Base-by-base conservation (phyloP, 345 rosid genomes). In the Acer negundo region DNA sequence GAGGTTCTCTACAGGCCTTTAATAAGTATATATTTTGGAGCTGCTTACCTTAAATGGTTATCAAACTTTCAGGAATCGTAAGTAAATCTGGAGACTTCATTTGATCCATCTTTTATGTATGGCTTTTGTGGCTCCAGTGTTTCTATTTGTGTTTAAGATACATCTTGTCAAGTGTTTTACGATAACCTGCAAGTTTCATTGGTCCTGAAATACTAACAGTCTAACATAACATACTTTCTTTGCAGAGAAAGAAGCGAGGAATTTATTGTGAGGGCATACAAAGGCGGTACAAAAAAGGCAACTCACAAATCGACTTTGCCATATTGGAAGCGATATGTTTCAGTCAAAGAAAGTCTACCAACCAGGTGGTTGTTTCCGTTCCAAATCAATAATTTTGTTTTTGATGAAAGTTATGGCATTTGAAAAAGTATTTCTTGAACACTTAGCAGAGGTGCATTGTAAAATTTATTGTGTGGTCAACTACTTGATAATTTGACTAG, bases 221-320 rank as follows among this genome's bases (percentile, higher is more conserved):
- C 31, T 28, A 28, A 83, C 42, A 69, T 61, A 63, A 19, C 17
- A 51, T 15, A 20, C 42, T 74, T 61, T 66, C 40, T 81, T 78
- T 78, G 84, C 86, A 96, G 99, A 82, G 90, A 78, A 82, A 89
- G 97, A 86, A 86, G 90, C 16, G 99, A 96, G 85, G 99, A 96
- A 87, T 96, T 85, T 84, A 80, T 91, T 47, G 91, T 96, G 61
- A 85, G 99, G 80, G 93, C 99, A 58, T 91, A 92, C 69, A 86
- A 72, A 59, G 97, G 97, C 56, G 97, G 98, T 56, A 85, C 92
- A 9, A 91, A 89, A 78, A 94, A 92, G 78, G 95, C 97, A 64
- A 90, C 85, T 63, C 93, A 89, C 77, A 96, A 96, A 84, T 90
- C 97, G 20, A 96, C 97, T 77, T 84, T 90, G 81, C 88, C 92